Evolutionary conservation across 768 basidiomycete genomes (phyloP).

Genomic region (Lentinula guzmanii): DNA sequence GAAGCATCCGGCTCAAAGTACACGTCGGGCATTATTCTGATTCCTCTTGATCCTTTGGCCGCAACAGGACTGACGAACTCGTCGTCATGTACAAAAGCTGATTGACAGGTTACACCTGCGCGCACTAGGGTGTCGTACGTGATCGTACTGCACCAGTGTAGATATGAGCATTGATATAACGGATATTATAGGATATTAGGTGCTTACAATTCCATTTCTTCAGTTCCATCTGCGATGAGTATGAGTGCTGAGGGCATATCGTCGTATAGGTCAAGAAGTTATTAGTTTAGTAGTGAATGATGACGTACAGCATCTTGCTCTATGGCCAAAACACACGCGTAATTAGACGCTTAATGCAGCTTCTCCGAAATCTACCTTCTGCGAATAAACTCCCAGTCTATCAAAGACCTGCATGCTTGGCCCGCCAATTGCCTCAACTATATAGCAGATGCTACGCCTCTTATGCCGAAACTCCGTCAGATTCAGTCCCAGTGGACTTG

Average conservation of each 20-base stretch:
- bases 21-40: conserved; percentile 65
- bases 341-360: background rate
- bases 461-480: background rate
- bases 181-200: background rate
- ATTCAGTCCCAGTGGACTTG: conserved; percentile 13
- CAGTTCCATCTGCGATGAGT: conserved; percentile 76
- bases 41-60: conserved; percentile 65
- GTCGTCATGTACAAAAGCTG: conserved; percentile 49
- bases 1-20: conserved; percentile 39
- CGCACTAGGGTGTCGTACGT: conserved; percentile 79
- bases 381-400: background rate
- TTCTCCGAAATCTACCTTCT: background rate
- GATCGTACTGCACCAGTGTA: conserved; percentile 49
- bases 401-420: background rate
- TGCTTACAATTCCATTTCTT: conserved; percentile 84
- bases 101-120: conserved; percentile 60
- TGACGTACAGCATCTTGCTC: too few species aligned
- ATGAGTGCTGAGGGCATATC: conserved; percentile 56
- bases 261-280: background rate
- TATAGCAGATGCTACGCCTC: background rate
- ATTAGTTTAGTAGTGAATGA: too few species aligned
- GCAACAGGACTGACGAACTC: conserved; percentile 14
- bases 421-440: background rate
- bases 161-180: background rate
- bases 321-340: background rate